Evolutionary conservation across 768 basidiomycete species (phyloP).

Genomic region (Lactifluus piperatus): DNA sequence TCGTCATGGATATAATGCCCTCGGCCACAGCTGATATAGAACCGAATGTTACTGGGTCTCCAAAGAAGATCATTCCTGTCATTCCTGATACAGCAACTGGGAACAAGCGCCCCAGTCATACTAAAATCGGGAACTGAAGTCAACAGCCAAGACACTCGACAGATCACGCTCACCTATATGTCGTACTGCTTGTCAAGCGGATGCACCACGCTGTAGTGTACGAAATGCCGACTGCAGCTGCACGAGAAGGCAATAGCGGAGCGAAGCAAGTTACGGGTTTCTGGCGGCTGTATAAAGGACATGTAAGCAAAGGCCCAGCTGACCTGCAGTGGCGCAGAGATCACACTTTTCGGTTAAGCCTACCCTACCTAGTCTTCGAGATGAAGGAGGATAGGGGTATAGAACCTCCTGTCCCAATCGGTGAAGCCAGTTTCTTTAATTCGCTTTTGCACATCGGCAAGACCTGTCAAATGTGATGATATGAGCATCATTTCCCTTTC

Average conservation of each 20-base stretch:
- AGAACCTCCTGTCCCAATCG: constrained; percentile 99
- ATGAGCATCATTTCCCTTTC: neutral
- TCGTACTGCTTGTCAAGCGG: constrained; percentile 91
- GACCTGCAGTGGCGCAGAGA: neutral
- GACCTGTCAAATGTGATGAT: constrained; percentile 48
- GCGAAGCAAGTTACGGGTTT: constrained; percentile 72
- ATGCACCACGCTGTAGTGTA: constrained; percentile 99
- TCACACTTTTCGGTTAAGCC: constrained; percentile 60
- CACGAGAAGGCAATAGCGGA: constrained; percentile 90
- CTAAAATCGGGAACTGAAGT: constrained; percentile 29
- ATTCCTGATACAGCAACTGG: constrained; percentile 98
- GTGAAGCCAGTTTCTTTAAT: constrained; percentile 94
- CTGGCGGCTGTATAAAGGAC: constrained; percentile 48
- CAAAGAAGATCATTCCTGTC: constrained; percentile 98
- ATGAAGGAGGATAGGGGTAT: constrained; percentile 73
- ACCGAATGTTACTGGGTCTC: constrained; percentile 79
- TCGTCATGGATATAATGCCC: constrained; percentile 66
- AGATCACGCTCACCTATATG: constrained; percentile 68
- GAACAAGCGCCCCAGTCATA: constrained; percentile 94
- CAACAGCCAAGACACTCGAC: neutral
- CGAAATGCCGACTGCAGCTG: constrained; percentile 93
- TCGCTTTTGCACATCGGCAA: constrained; percentile 91
- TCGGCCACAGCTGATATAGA: constrained; percentile 81
- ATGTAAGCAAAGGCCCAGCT: neutral
- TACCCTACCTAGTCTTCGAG: constrained; percentile 85